Conservation (phyloP, 2,329 filamentous ascomycete genomes). For the Pyrenophora seminiperda region DNA sequence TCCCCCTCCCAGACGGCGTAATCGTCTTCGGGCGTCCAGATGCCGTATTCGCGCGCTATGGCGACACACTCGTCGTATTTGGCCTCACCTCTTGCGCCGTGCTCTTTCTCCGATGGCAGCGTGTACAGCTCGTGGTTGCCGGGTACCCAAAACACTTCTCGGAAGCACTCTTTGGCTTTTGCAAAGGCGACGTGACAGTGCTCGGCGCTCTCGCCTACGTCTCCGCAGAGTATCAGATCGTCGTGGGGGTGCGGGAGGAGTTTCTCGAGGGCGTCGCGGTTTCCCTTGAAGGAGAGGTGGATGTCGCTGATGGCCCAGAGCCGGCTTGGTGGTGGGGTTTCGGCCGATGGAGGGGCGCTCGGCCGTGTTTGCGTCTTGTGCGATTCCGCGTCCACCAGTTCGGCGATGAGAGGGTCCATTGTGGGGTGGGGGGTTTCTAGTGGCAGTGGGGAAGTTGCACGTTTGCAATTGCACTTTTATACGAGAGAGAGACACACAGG, state of each 20-base stretch:
- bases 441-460: too few species aligned
- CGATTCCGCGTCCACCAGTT: slow-evolving; percentile 13
- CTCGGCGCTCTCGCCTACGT: slow-evolving; percentile 46
- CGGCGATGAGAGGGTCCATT: slow-evolving; percentile 34
- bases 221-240: slow-evolving; percentile 54
- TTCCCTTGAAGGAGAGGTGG: slow-evolving; percentile 54
- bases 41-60: slow-evolving; percentile 58
- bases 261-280: slow-evolving; percentile 52
- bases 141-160: slow-evolving; percentile 60
- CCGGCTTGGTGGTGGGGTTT: slow-evolving; percentile 24
- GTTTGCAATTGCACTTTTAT: too few species aligned
- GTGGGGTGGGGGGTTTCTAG: background rate
- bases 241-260: slow-evolving; percentile 49
- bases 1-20: slow-evolving; percentile 60
- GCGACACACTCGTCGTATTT: slow-evolving; percentile 62
- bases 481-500: too few species aligned
- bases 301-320: slow-evolving; percentile 56
- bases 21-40: slow-evolving; percentile 63
- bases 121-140: slow-evolving; percentile 66
- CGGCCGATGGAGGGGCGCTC: slow-evolving; percentile 14
- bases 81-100: slow-evolving; percentile 53
- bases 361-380: slow-evolving; percentile 12
- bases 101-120: slow-evolving; percentile 48
- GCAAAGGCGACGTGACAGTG: slow-evolving; percentile 45
- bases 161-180: slow-evolving; percentile 51